Evolutionary conservation across 768 basidiomycete genomes (phyloP).

Genomic region (Leccinum sublutescens): DNA sequence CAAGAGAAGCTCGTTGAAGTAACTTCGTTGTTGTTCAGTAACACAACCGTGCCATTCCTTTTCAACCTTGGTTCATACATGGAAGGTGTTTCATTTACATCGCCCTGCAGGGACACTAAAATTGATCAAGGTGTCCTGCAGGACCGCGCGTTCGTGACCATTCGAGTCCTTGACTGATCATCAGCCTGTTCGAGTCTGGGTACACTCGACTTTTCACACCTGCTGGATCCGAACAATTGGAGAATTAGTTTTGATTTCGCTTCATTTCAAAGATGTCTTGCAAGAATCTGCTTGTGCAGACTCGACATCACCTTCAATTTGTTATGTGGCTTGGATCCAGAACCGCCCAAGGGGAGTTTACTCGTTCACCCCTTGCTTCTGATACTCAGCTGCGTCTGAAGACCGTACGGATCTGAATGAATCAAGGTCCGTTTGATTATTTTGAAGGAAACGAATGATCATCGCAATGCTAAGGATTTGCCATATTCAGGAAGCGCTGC

Average conservation of each 20-base stretch:
- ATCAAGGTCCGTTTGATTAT: neutral
- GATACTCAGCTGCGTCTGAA: neutral
- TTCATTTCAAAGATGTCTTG: neutral
- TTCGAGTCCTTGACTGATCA: too few species aligned
- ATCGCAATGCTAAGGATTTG: neutral
- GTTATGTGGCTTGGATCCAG: neutral
- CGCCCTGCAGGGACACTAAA: neutral
- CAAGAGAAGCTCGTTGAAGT: neutral
- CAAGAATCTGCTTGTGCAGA: neutral
- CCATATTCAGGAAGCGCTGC: neutral
- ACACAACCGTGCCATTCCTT: too few species aligned
- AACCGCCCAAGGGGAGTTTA: neutral
- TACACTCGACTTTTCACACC: too few species aligned
- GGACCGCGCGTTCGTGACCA: neutral
- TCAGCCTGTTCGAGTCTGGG: too few species aligned
- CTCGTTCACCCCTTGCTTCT: neutral
- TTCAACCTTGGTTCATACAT: neutral
- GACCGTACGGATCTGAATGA: neutral
- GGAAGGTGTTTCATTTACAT: neutral
- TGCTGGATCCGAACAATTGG: neutral
- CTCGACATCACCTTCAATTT: neutral
- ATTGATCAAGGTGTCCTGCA: neutral
- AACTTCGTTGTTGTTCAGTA: neutral
- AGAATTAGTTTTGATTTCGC: neutral
- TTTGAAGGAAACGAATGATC: neutral